Base-by-base conservation (phyloP, 177 flowering plant species). In the Tripterygium wilfordii region DNA sequence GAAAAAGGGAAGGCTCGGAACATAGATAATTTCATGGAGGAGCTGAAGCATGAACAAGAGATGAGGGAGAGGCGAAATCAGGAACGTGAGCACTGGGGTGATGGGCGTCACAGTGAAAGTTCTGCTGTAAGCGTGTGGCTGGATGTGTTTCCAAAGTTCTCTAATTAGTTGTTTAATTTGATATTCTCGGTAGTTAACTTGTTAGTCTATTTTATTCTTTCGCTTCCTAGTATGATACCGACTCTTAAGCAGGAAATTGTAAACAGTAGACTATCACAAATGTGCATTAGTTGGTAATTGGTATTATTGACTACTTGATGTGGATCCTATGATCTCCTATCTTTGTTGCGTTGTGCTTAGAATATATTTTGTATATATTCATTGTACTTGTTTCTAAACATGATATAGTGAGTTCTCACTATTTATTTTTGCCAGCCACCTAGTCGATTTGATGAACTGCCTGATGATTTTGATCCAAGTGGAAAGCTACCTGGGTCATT, bases 21-120 rank as follows among this genome's bases (percentile, higher is more conserved):
- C 61, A 94, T 94, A 44, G 99, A 94, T 72, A 68, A 84, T 66
- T 94, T 87, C 49, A 87, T 94, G 97, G 99, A 92, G 71, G 99
- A 94, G 68, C 53, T 89, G 61, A 94, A 89, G 80, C 82, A 72
- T 60, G 99, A 94, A 64, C 96, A 94, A 60, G 97, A 94, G 60
- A 60, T 87, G 82, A 79, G 99, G 67, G 97, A 89, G 61, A 87
- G 77, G 57, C 74, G 97, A 38, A 83, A 86, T 67, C 99, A 89
- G 55, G 99, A 92, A 12, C 95, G 96, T 49, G 98, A 83, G 39
- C 74, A 73, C 42, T 66, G 79, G 77, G 90, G 87, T 55, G 96
- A 86, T 54, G 82, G 86, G n/a, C 86, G 89, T 18, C 75, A 67
- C 19, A 61, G 10, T 68, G 99, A 89, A 49, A 75, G 23, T 64